These are phyloP conservation scores for Rosellinia necatrix DNA, from an alignment of 2,329 filamentous ascomycete genomes.

Conservation along the genomic window DNA sequence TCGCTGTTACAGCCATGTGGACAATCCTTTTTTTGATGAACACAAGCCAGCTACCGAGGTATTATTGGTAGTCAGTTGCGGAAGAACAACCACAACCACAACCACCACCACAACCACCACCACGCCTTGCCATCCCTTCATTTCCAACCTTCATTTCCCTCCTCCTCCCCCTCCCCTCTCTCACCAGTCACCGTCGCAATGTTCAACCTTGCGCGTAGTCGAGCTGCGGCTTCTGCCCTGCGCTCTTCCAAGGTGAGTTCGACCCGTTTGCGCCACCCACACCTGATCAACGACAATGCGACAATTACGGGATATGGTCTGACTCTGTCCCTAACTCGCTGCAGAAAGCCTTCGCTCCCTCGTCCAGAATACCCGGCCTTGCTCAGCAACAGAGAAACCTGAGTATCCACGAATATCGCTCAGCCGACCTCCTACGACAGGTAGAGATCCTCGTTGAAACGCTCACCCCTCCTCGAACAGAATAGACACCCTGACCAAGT, in stretches of 20 bases:
- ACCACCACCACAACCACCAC: too few relatives aligned
- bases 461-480: conserved; percentile 16
- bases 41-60: neutral
- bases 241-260: conserved; percentile 73
- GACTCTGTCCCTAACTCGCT: neutral
- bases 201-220: conserved; percentile 86
- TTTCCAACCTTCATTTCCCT: too few relatives aligned
- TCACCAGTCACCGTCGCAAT: conserved; percentile 55
- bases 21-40: neutral
- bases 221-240: conserved; percentile 79
- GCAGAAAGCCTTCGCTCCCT: conserved; percentile 49
- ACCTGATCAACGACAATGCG: neutral
- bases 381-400: conserved; percentile 84
- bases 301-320: conserved; percentile 4
- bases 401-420: conserved; percentile 98
- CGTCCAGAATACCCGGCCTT: conserved; percentile 64
- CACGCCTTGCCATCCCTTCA: conserved; percentile 1
- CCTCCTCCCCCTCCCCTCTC: conserved; percentile 1
- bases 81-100: neutral
- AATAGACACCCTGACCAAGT: conserved; percentile 33
- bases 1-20: too few relatives aligned
- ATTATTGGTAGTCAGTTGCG: too few relatives aligned
- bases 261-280: neutral
- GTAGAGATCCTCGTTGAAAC: conserved; percentile 47
- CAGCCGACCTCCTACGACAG: conserved; percentile 83